Conservation (phyloP, 495 filamentous ascomycete species). For the Trichoderma reesei region DNA sequence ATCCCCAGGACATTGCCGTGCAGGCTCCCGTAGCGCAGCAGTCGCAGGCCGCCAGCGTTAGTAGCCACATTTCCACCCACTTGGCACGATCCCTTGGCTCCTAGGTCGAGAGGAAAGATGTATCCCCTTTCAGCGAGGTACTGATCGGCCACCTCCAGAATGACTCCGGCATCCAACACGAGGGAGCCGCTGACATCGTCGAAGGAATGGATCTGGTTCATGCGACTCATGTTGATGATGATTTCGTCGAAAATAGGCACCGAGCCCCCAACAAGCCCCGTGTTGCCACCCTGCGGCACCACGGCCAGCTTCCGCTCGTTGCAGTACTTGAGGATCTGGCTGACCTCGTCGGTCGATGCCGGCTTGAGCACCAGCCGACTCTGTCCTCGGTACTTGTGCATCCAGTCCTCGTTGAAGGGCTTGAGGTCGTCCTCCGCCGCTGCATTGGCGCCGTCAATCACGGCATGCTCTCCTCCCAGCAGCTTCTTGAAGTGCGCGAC, state of each 20-base stretch:
- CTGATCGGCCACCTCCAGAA: slow-evolving; percentile 79
- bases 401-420: slow-evolving; percentile 95
- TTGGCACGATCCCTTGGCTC: slow-evolving; percentile 95
- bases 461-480: slow-evolving; percentile 64
- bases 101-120: slow-evolving; percentile 90
- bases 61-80: slow-evolving; percentile 97
- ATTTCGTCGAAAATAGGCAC: slow-evolving; percentile 98
- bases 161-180: slow-evolving; percentile 81
- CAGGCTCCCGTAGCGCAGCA: slow-evolving; percentile 86
- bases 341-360: slow-evolving; percentile 68
- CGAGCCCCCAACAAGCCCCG: slow-evolving; percentile 86
- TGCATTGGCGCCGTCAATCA: slow-evolving; percentile 70
- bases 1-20: slow-evolving; percentile 88
- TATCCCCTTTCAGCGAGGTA: slow-evolving; percentile 68
- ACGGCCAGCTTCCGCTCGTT: slow-evolving; percentile 85
- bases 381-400: slow-evolving; percentile 95
- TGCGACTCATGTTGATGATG: slow-evolving; percentile 75
- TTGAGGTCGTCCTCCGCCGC: slow-evolving; percentile 71
- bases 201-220: slow-evolving; percentile 86
- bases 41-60: slow-evolving; percentile 83
- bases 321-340: slow-evolving; percentile 83
- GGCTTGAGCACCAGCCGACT: slow-evolving; percentile 81
- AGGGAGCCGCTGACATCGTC: slow-evolving; percentile 87
- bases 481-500: slow-evolving; percentile 69
- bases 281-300: slow-evolving; percentile 96